Percentiles rank a stretch among this genome's conserved stretches.
Evolutionary conservation across 495 filamentous ascomycete species (phyloP).

Genomic region (Immersiella caudata): DNA sequence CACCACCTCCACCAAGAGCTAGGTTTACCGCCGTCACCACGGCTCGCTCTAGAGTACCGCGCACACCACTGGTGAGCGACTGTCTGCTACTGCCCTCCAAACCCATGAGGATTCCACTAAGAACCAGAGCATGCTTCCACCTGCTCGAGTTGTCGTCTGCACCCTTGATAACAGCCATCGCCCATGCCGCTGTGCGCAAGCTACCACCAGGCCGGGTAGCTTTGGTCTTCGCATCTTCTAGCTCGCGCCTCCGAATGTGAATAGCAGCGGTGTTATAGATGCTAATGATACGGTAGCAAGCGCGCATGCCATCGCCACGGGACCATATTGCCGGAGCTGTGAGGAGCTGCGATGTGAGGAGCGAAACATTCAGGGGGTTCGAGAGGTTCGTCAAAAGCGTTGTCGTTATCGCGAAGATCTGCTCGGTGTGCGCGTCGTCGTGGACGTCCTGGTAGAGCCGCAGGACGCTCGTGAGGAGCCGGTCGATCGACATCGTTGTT

Average conservation of each 20-base stretch:
- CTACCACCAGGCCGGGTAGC: slow-evolving; percentile 49
- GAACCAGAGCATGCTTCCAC: slow-evolving; percentile 85
- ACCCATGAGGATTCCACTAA: slow-evolving; percentile 81
- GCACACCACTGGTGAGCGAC: slow-evolving; percentile 62
- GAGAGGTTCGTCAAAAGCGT: slow-evolving; percentile 79
- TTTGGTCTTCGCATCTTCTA: slow-evolving; percentile 54
- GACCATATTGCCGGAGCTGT: slow-evolving; percentile 84
- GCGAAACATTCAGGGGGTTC: slow-evolving; percentile 87
- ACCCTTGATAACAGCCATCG: slow-evolving; percentile 78
- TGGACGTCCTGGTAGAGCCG: slow-evolving; percentile 54
- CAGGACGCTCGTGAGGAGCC: slow-evolving; percentile 54
- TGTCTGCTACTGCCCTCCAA: slow-evolving; percentile 70
- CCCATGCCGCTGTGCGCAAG: slow-evolving; percentile 73
- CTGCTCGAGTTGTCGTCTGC: slow-evolving; percentile 80
- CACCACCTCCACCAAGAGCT: slow-evolving; percentile 50
- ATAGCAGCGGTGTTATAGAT: slow-evolving; percentile 85
- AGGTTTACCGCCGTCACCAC: slow-evolving; percentile 79
- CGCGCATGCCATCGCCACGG: slow-evolving; percentile 64
- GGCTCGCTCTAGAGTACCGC: slow-evolving; percentile 73
- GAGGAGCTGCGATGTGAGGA: slow-evolving; percentile 89
- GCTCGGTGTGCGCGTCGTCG: slow-evolving; percentile 51
- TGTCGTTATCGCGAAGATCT: slow-evolving; percentile 77
- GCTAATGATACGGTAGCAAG: slow-evolving; percentile 75
- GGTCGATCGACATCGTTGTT: slow-evolving; percentile 50
- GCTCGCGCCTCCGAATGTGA: slow-evolving; percentile 59